A percentile compares a stretch with the other conserved stretches of the same genome.
phyloP scores from a whole-genome alignment of 2,329 filamentous ascomycete species.

The Epichloe scottii region DNA sequence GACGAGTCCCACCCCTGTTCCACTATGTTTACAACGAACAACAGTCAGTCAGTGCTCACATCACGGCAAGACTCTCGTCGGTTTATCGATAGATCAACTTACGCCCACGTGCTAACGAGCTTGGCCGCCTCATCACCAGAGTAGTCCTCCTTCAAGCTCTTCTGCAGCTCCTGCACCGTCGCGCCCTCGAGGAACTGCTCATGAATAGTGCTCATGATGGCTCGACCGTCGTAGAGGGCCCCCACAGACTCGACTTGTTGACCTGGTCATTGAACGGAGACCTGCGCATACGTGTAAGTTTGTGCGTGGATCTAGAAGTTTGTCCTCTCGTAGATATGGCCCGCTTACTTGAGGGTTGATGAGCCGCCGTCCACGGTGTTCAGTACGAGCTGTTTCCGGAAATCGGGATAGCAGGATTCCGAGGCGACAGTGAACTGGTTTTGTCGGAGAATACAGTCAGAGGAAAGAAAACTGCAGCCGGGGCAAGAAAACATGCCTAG shows the following conservation, averaged over 20 bases:
- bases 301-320: no score
- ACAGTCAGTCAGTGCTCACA: background rate
- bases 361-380: conserved; percentile 29
- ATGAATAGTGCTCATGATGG: conserved; percentile 27
- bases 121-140: conserved; percentile 19
- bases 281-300: conserved; percentile 7
- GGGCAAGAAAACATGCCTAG: background rate
- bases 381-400: conserved; percentile 28
- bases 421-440: conserved; percentile 29
- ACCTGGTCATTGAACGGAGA: conserved; percentile 31
- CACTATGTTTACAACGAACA: conserved; percentile 13
- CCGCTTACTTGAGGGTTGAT: conserved; percentile 31
- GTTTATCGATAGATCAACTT: conserved; percentile 11
- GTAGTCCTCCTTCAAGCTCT: conserved; percentile 25
- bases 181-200: conserved; percentile 26
- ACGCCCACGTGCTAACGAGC: conserved; percentile 26
- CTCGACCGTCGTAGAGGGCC: conserved; percentile 32
- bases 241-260: conserved; percentile 26
- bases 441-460: background rate
- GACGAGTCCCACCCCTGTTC: conserved; percentile 33
- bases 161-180: conserved; percentile 29
- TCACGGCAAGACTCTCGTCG: background rate
- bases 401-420: conserved; percentile 30
- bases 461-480: background rate
- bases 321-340: background rate